Percentiles rank a stretch among this genome's conserved stretches.
phyloP scores from a whole-genome alignment of 495 filamentous ascomycete genomes.

The Penicillium tannophilum region DNA sequence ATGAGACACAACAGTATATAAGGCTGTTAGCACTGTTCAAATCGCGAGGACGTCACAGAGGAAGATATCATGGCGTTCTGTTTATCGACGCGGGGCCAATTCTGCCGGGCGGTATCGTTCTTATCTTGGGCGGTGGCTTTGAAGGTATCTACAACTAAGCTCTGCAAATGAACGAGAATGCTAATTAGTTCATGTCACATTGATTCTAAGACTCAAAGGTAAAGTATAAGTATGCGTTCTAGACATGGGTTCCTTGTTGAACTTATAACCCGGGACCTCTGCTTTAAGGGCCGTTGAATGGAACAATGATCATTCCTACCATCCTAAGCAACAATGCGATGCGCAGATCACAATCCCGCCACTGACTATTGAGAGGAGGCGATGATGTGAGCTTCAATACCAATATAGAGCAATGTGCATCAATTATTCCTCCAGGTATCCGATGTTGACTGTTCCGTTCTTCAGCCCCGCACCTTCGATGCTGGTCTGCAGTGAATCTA shows the following conservation, averaged over 20 bases:
- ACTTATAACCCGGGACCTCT: not conserved
- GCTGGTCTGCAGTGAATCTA: constrained; percentile 68
- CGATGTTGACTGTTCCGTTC: constrained; percentile 91
- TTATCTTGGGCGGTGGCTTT: constrained; percentile 19
- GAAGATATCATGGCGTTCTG: constrained; percentile 35
- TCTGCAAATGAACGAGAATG: not conserved
- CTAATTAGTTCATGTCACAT: not conserved
- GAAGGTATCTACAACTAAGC: not conserved
- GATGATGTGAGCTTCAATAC: not conserved
- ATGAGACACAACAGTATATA: not conserved
- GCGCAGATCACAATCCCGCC: not conserved
- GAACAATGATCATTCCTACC: not conserved
- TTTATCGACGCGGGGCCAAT: constrained; percentile 40
- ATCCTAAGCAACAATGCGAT: not conserved
- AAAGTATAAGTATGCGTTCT: not conserved
- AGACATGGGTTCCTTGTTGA: not conserved
- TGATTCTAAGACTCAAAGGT: not conserved
- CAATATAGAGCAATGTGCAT: not conserved
- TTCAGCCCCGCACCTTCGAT: constrained; percentile 84
- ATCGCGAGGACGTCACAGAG: constrained; percentile 2
- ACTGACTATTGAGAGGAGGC: not conserved
- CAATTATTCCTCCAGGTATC: constrained; percentile 69
- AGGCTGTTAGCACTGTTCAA: not conserved
- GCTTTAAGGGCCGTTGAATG: not conserved
- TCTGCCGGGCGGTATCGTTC: constrained; percentile 37